Conservation (phyloP, 768 basidiomycete genomes). For the Tricholoma flavovirens region DNA sequence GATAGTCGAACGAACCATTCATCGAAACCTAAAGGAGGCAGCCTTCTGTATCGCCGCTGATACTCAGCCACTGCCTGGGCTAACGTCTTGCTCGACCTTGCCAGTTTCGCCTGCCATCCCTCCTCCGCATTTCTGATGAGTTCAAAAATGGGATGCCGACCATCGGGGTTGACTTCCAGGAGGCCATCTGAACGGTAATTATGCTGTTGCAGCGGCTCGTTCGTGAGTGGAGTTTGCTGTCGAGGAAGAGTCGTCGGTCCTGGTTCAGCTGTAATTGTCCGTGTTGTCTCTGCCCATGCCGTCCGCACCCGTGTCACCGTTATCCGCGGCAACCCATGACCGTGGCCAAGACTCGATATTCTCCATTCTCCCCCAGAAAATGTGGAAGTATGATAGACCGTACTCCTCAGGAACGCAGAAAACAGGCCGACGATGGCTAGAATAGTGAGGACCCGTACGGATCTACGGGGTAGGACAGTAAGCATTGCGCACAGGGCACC, state of each 20-base stretch:
- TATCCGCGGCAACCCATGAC: not conserved
- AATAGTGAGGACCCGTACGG: not conserved
- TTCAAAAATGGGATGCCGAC: conserved; percentile 70
- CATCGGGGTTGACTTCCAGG: conserved; percentile 33
- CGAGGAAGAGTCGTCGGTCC: conserved; percentile 1
- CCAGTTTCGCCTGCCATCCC: conserved; percentile 55
- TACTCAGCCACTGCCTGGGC: conserved; percentile 75
- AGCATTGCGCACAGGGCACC: not conserved
- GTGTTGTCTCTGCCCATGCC: conserved; percentile 11
- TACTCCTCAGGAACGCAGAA: not conserved
- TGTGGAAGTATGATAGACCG: not conserved
- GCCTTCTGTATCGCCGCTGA: conserved; percentile 60
- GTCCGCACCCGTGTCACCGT: conserved; percentile 13
- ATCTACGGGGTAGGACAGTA: not conserved
- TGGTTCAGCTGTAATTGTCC: conserved; percentile 5
- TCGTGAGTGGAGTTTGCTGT: not conserved
- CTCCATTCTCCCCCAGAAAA: not conserved
- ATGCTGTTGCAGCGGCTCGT: conserved; percentile 22
- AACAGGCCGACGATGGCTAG: not conserved
- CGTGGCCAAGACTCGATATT: not conserved
- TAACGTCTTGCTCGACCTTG: conserved; percentile 69
- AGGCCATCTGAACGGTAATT: conserved; percentile 34
- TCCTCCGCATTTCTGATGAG: conserved; percentile 69
- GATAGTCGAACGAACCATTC: conserved; percentile 56
- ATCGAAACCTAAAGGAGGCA: conserved; percentile 83